phyloP scores from a whole-genome alignment of 192 early-diverging fungal species.

The Dispira simplex region DNA sequence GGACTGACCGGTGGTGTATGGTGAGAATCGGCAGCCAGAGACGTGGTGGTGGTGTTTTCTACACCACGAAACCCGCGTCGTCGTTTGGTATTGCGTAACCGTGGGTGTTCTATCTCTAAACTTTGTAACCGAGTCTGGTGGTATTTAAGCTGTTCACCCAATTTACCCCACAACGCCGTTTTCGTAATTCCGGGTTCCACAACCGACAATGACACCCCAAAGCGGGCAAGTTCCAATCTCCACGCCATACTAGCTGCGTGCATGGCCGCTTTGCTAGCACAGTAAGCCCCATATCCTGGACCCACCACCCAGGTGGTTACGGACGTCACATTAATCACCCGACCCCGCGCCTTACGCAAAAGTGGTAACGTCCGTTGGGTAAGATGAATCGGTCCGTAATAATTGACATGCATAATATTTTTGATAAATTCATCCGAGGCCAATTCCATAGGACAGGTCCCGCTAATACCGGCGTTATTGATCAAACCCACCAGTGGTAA shows the following conservation, averaged over 20 bases:
- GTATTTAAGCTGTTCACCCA: conserved; percentile 26
- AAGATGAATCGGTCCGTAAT: conserved; percentile 27
- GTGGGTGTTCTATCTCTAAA: background rate
- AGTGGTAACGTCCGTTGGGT: conserved; percentile 28
- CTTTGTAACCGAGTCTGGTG: conserved; percentile 27
- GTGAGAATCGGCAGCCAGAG: no score
- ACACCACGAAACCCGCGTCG: background rate
- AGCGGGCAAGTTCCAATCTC: conserved; percentile 26
- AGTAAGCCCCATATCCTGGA: conserved; percentile 33
- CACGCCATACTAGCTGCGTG: conserved; percentile 24
- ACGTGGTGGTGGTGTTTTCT: background rate
- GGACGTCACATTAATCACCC: conserved; percentile 33
- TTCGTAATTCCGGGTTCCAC: conserved; percentile 26
- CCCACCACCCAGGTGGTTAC: conserved; percentile 31
- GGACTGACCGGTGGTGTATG: background rate
- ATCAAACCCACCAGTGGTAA: conserved; percentile 27
- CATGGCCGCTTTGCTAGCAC: conserved; percentile 33
- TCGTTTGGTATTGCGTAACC: background rate
- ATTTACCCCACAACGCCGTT: conserved; percentile 30
- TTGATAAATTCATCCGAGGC: conserved; percentile 20
- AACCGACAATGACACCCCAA: conserved; percentile 24
- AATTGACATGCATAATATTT: conserved; percentile 29
- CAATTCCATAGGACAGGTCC: conserved; percentile 27
- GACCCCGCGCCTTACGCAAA: conserved; percentile 23
- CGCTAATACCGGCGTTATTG: conserved; percentile 33